Evolutionary conservation across 495 filamentous ascomycete genomes (phyloP).

Genomic region (Trichoderma reesei): DNA sequence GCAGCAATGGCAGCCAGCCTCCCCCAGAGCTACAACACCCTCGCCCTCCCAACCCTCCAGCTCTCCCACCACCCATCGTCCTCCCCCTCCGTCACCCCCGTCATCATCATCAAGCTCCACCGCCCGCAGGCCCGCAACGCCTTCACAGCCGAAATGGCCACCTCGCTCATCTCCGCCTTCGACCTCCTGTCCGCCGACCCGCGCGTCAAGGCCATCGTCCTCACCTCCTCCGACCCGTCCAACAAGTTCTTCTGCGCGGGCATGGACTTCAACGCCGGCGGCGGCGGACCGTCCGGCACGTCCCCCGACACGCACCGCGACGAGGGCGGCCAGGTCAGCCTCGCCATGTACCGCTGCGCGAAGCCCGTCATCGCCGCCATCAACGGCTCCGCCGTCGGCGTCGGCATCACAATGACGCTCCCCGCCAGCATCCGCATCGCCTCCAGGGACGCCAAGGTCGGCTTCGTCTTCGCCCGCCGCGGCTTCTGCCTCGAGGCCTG

Average conservation of each 20-base stretch:
- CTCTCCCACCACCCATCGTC: slow-evolving; percentile 42
- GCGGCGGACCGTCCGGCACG: slow-evolving; percentile 13
- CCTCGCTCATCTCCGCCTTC: slow-evolving; percentile 45
- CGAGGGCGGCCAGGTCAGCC: slow-evolving; percentile 44
- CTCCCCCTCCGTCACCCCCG: slow-evolving; percentile 40
- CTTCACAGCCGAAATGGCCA: slow-evolving; percentile 47
- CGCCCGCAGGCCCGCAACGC: slow-evolving; percentile 54
- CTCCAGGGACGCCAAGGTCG: slow-evolving; percentile 45
- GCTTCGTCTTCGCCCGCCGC: slow-evolving; percentile 55
- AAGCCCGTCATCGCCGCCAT: slow-evolving; percentile 58
- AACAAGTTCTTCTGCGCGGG: slow-evolving; percentile 56
- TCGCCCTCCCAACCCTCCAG: slow-evolving; percentile 40
- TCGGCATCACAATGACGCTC: slow-evolving; percentile 60
- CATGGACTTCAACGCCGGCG: slow-evolving; percentile 52
- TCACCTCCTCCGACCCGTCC: slow-evolving; percentile 40
- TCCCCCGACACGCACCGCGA: slow-evolving; percentile 21
- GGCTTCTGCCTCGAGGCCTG: slow-evolving; percentile 55
- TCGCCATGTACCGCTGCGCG: slow-evolving; percentile 51
- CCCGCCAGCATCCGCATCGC: slow-evolving; percentile 50
- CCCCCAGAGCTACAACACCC: slow-evolving; percentile 17
- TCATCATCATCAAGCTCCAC: slow-evolving; percentile 47
- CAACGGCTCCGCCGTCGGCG: slow-evolving; percentile 55
- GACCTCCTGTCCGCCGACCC: slow-evolving; percentile 44
- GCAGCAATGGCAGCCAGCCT: neutral
- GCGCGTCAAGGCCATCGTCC: slow-evolving; percentile 46